Evolutionary conservation across 805 yeast genomes (phyloP), one percentile per base, ranked within the genome.

Genomic region (Schizosaccharomyces lindneri): DNA sequence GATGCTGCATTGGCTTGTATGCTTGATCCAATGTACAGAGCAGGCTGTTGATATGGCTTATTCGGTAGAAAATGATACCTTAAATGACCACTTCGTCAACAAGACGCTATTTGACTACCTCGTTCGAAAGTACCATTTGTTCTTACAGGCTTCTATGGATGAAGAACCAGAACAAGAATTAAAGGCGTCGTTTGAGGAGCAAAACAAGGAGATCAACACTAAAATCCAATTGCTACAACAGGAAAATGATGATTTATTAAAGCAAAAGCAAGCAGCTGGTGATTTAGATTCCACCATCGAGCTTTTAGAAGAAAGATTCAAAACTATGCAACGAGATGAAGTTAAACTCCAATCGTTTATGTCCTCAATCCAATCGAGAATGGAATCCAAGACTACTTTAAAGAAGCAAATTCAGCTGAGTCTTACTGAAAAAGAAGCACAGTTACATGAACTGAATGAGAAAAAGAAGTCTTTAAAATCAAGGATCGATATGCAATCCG

Each of bases 1-100:
- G 0, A 80, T 89, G 78, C 72, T 88, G 27, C 82, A 84, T 69
- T 88, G 96, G 96, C 69, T 88, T 57, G 81, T 84, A 4, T 80
- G 80, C 65, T 74, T 81, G 64, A 81, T 63, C 19, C 57, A 51
- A n/a, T 51, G 57, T 29, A 51, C 36, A 3, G 57, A 51, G 32
- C 21, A 46, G 51, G 51, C 51, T 19, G 51, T 46, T 17, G 51
- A n/a, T 46, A 46, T 46, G 51, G 51, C 27, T 46, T 46, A 46
- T 46, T 19, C 24, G 24, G 51, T 46, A 46, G 51, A 32, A 55
- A 21, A 55, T 9, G 24, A 55, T 27, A 36, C 43, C 19, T 21
- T 36, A 5, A 81, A 78, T 61, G 80, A 76, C 62, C 72, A 64
- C 5, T 67, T 74, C 48, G 69, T 78, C 62, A 79, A 78, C 65